Conservation (phyloP, 129 eudicot species). For the Flaveria ramosissima region DNA sequence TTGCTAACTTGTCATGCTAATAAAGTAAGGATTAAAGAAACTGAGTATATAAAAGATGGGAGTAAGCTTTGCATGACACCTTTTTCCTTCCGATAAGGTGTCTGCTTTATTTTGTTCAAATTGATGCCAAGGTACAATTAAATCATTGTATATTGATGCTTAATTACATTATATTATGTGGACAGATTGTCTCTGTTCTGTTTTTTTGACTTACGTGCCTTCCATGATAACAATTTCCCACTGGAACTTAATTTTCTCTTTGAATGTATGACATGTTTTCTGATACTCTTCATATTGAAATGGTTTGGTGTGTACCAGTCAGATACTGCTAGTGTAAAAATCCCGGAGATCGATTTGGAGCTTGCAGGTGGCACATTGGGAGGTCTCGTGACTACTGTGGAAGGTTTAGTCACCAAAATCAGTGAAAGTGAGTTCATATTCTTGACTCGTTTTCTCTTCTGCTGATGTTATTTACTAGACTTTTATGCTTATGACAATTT, state of each 20-base stretch:
- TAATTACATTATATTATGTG: slow-evolving; percentile 1
- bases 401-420: slow-evolving; percentile 84
- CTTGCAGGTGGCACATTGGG: slow-evolving; percentile 88
- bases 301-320: slow-evolving; percentile 53
- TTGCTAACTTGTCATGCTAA: not conserved
- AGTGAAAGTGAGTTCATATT: slow-evolving; percentile 71
- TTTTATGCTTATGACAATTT: not conserved
- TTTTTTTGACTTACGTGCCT: not conserved
- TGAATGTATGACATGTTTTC: not conserved
- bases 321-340: slow-evolving; percentile 77
- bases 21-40: not conserved
- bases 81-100: not conserved
- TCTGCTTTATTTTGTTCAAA: not conserved
- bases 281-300: not conserved
- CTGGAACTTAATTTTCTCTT: not conserved
- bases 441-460: not conserved
- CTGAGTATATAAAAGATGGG: not conserved
- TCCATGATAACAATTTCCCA: not conserved
- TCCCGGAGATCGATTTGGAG: slow-evolving; percentile 91
- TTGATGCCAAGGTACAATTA: not conserved
- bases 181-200: not conserved
- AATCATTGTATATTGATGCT: not conserved
- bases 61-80: not conserved
- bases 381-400: slow-evolving; percentile 87
- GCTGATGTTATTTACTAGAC: not conserved